These are phyloP conservation scores for Apiotrichum montevideense DNA, from an alignment of 1,284 basidiomycete genomes.

Conservation along the genomic window DNA sequence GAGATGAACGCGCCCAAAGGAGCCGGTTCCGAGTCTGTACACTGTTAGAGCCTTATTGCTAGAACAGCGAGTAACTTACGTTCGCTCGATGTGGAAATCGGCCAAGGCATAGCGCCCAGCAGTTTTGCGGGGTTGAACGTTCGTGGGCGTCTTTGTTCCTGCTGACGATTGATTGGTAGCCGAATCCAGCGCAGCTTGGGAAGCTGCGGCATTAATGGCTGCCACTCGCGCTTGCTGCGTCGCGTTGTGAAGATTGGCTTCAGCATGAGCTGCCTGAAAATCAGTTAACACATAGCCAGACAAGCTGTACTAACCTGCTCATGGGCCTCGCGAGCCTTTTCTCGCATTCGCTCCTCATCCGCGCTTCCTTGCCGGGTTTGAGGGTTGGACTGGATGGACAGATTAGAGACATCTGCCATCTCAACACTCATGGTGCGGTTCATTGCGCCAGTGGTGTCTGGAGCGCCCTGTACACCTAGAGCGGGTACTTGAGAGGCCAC, in stretches of 20 bases:
- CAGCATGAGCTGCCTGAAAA: slow-evolving; percentile 42
- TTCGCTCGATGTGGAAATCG: slow-evolving; percentile 51
- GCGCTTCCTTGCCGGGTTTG: slow-evolving; percentile 22
- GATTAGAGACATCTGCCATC: slow-evolving; percentile 36
- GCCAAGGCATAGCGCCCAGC: slow-evolving; percentile 50
- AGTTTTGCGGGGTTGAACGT: slow-evolving; percentile 43
- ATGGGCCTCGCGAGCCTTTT: slow-evolving; percentile 45
- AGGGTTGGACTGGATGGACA: slow-evolving; percentile 18
- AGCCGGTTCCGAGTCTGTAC: slow-evolving; percentile 71
- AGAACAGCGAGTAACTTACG: slow-evolving; percentile 28
- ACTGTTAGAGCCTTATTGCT: not conserved
- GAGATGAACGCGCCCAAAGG: slow-evolving; percentile 89
- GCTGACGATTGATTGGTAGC: slow-evolving; percentile 15
- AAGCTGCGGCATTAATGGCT: slow-evolving; percentile 46
- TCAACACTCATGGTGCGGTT: slow-evolving; percentile 38
- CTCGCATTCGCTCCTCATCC: slow-evolving; percentile 42
- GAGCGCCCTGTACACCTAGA: not conserved
- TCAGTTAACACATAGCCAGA: not conserved
- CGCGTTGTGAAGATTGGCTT: slow-evolving; percentile 45
- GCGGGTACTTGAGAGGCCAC: slow-evolving; percentile 25
- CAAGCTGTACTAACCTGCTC: slow-evolving; percentile 37
- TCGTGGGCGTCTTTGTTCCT: slow-evolving; percentile 20
- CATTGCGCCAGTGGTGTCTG: slow-evolving; percentile 9
- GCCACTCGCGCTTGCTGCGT: slow-evolving; percentile 48
- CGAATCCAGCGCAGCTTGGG: slow-evolving; percentile 43